Evolutionary conservation across 1,139 yeast species (phyloP).

Genomic region (Taphrina betulina): DNA sequence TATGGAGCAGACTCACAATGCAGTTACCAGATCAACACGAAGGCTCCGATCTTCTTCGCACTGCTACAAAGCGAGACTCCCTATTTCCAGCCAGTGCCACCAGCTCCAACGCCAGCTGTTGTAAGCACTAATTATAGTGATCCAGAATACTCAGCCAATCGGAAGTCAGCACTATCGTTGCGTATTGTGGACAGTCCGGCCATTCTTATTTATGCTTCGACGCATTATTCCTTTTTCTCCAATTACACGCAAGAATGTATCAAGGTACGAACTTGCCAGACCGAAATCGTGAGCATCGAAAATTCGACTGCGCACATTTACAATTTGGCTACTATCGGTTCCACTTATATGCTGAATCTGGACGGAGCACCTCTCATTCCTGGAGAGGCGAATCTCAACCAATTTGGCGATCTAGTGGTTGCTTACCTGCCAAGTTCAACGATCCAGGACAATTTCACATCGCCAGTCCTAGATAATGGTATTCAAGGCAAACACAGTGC

Average conservation of each 20-base stretch:
- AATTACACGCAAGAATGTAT: conserved; percentile 14
- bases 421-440: conserved; percentile 13
- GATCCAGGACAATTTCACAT: too few relatives aligned
- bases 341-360: conserved; percentile 8
- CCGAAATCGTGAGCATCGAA: conserved; percentile 9
- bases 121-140: conserved; percentile 23
- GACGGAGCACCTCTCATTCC: background rate
- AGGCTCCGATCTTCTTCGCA: conserved; percentile 30
- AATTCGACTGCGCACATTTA: conserved; percentile 18
- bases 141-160: conserved; percentile 32
- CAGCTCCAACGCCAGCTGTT: conserved; percentile 34
- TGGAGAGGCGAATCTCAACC: conserved; percentile 4
- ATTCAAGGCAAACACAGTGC: too few relatives aligned
- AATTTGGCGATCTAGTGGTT: conserved; percentile 3
- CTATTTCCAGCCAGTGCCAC: conserved; percentile 34
- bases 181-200: conserved; percentile 9
- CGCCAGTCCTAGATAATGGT: too few relatives aligned
- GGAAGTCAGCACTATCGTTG: conserved; percentile 11
- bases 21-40: conserved; percentile 33
- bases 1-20: too few relatives aligned
- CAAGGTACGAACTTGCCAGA: conserved; percentile 8
- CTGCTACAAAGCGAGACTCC: conserved; percentile 36
- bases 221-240: conserved; percentile 16
- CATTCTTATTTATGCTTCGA: conserved; percentile 9
- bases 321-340: conserved; percentile 23